These are phyloP conservation scores for Verbascum thapsus DNA, from an alignment of 257 asterid species.

Conservation along the genomic window DNA sequence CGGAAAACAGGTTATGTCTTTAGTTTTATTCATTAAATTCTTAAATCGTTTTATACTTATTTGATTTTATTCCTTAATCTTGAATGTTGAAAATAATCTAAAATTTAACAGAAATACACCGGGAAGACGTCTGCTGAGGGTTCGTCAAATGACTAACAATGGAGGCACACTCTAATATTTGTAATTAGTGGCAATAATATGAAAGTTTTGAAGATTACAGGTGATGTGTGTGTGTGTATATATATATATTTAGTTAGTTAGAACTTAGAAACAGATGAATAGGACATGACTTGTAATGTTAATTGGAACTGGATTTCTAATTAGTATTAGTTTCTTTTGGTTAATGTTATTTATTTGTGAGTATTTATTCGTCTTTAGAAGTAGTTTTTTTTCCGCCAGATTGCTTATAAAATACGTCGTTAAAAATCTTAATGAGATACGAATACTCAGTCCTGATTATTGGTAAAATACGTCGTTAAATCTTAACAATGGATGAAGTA, in stretches of 20 bases:
- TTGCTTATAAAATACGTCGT: no score
- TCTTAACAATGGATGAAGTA: no score
- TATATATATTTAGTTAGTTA: conserved; percentile 17
- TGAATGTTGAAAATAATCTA: conserved; percentile 2
- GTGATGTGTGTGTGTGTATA: no score
- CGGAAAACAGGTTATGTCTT: conserved; percentile 76
- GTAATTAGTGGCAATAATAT: conserved; percentile 5
- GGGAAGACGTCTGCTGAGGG: conserved; percentile 42
- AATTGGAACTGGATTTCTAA: neutral
- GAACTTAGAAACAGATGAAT: conserved; percentile 8
- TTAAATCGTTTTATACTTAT: conserved; percentile 13
- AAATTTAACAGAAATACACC: conserved; percentile 43
- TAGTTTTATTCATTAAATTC: conserved; percentile 17
- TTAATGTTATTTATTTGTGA: no score
- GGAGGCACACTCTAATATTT: conserved; percentile 2
- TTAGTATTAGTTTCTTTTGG: no score
- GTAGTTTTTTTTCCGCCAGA: no score
- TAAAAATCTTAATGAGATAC: no score
- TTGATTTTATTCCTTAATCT: neutral
- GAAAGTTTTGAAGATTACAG: conserved; percentile 2
- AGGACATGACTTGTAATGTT: conserved; percentile 18
- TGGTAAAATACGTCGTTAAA: no score
- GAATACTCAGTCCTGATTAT: no score
- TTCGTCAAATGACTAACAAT: conserved; percentile 31
- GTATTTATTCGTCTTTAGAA: no score